These are phyloP conservation scores for Solanum neorickii DNA, from an alignment of 257 asterid genomes.

Conservation along the genomic window DNA sequence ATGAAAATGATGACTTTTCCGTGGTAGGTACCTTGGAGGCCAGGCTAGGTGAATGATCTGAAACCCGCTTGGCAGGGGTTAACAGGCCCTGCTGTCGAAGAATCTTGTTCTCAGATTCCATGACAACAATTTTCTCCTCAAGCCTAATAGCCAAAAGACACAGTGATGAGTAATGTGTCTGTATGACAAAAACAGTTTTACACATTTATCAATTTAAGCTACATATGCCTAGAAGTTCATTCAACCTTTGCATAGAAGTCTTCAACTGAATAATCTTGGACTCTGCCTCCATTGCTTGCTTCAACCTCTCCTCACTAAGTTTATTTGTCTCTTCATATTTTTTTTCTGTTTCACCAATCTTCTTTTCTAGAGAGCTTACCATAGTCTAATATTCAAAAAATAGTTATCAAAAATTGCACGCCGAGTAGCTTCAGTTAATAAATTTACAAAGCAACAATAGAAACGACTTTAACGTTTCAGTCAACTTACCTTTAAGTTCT, in stretches of 20 bases:
- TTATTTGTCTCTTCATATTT: conserved; percentile 83
- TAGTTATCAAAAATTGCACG: not conserved
- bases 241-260: conserved; percentile 68
- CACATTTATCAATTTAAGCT: not conserved
- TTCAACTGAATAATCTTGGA: conserved; percentile 77
- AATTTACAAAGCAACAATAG: not conserved
- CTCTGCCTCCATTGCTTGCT: conserved; percentile 91
- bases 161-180: not conserved
- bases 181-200: not conserved
- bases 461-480: not conserved
- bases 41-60: conserved; percentile 30
- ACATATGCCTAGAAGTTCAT: not conserved
- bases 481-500: conserved; percentile 57
- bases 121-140: conserved; percentile 75
- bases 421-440: not conserved
- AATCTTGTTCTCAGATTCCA: conserved; percentile 87
- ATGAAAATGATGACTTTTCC: not conserved
- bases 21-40: conserved; percentile 34
- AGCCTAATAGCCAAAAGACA: conserved; percentile 33
- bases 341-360: conserved; percentile 85
- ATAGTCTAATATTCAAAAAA: conserved; percentile 38
- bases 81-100: conserved; percentile 70
- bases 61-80: conserved; percentile 45
- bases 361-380: conserved; percentile 74
- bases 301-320: conserved; percentile 87